Conservation (phyloP, 2,329 filamentous ascomycete species). For the Neoscytalidium dimidiatum region DNA sequence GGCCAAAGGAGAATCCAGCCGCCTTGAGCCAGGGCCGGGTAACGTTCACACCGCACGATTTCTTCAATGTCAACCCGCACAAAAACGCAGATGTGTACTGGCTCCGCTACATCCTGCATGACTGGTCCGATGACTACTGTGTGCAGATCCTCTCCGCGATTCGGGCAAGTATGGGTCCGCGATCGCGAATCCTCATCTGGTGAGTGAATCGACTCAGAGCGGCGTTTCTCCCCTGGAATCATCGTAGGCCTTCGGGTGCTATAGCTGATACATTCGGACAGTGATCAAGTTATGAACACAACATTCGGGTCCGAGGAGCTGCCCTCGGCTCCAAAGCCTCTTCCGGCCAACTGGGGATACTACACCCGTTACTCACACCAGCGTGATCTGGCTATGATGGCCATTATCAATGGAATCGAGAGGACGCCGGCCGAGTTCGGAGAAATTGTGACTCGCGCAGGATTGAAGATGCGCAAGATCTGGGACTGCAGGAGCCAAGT, state of each 20-base stretch:
- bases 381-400: conserved; percentile 38
- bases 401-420: conserved; percentile 41
- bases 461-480: conserved; percentile 34
- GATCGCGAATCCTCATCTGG: conserved; percentile 22
- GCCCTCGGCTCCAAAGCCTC: conserved; percentile 30
- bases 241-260: too few species aligned
- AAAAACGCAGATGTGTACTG: conserved; percentile 59
- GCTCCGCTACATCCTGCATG: conserved; percentile 63
- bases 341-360: conserved; percentile 41
- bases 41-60: conserved; percentile 54
- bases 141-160: conserved; percentile 30
- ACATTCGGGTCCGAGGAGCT: conserved; percentile 32
- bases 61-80: conserved; percentile 59
- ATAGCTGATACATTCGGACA: neutral
- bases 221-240: too few species aligned
- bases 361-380: conserved; percentile 35
- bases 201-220: too few species aligned
- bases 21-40: conserved; percentile 26
- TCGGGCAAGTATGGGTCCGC: conserved; percentile 17
- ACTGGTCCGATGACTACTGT: conserved; percentile 56
- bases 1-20: conserved; percentile 32
- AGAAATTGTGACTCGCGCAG: conserved; percentile 30
- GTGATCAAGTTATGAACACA: conserved; percentile 42
- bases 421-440: conserved; percentile 35
- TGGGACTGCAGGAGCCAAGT: conserved; percentile 37